A percentile compares a stretch with the other conserved stretches of the same genome.
Evolutionary conservation across 2,329 filamentous ascomycete genomes (phyloP).

Genomic region (Claviceps sp.): DNA sequence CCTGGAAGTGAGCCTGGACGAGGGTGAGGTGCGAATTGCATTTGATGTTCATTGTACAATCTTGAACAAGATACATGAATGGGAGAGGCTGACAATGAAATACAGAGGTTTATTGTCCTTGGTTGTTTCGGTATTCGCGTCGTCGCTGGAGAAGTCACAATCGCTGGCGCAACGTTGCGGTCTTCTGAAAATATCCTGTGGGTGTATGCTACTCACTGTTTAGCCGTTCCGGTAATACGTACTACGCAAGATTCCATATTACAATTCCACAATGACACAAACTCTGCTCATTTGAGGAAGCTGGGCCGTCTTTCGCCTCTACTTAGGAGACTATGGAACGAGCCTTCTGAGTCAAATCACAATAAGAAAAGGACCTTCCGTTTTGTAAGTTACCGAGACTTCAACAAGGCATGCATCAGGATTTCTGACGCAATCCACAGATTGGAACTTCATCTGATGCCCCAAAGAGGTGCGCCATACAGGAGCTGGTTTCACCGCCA

Average conservation of each 20-base stretch:
- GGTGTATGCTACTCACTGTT: constrained; percentile 54
- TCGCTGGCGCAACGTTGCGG: constrained; percentile 51
- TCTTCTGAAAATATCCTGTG: constrained; percentile 33
- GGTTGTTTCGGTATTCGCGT: constrained; percentile 57
- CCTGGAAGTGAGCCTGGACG: constrained; percentile 28
- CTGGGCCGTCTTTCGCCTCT: constrained; percentile 50
- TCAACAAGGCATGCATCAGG: constrained; percentile 10
- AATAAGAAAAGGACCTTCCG: constrained; percentile 26
- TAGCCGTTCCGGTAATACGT: constrained; percentile 55
- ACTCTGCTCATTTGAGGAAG: constrained; percentile 32
- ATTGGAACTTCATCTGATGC: constrained; percentile 39
- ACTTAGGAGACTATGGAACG: constrained; percentile 54
- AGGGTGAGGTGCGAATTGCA: constrained; percentile 31
- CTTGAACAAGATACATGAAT: constrained; percentile 8
- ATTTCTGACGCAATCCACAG: constrained; percentile 19
- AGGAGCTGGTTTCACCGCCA: constrained; percentile 41
- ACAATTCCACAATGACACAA: constrained; percentile 42
- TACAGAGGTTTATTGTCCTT: constrained; percentile 45
- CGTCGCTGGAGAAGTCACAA: constrained; percentile 44
- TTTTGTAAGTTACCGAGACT: constrained; percentile 28
- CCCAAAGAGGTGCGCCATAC: constrained; percentile 34
- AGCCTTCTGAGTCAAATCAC: constrained; percentile 16
- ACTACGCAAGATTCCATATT: constrained; percentile 35
- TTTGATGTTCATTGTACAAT: constrained; percentile 8
- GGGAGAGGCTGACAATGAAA: not conserved